Evolutionary conservation across 164 flowering plant species (phyloP).

Genomic region (Dillenia suffruticosa): DNA sequence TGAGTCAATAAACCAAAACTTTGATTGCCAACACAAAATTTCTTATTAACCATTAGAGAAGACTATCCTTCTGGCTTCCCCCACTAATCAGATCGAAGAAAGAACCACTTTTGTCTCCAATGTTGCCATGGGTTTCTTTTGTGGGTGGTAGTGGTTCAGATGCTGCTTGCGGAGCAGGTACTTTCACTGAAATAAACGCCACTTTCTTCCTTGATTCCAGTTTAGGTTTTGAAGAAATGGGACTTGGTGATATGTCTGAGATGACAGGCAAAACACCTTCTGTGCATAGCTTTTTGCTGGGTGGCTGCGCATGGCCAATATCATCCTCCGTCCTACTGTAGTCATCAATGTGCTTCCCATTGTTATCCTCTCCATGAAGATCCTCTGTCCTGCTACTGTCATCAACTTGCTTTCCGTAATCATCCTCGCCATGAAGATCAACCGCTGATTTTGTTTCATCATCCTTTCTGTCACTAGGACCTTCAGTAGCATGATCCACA

Average conservation of each 20-base stretch:
- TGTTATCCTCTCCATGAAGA: neutral
- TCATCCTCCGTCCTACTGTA: neutral
- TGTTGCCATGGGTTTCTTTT: constrained; percentile 5
- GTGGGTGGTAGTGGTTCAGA: constrained; percentile 1
- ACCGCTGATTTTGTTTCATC: constrained; percentile 4
- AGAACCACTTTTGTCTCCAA: constrained; percentile 27
- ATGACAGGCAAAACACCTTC: constrained; percentile 8
- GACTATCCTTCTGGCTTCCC: constrained; percentile 33
- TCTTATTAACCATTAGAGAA: constrained; percentile 22
- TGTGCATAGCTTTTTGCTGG: neutral
- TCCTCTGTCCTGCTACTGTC: too few relatives aligned
- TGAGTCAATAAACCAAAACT: too few relatives aligned
- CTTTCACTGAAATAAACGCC: constrained; percentile 48
- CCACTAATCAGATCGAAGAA: constrained; percentile 47
- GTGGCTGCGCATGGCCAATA: constrained; percentile 4
- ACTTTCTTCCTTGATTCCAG: constrained; percentile 27
- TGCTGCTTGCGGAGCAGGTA: constrained; percentile 19
- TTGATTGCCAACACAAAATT: too few relatives aligned
- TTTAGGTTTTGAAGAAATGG: constrained; percentile 12
- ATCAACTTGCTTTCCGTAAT: too few relatives aligned
- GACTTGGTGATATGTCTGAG: constrained; percentile 10
- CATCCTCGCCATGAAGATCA: constrained; percentile 1
- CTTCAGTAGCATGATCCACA: constrained; percentile 3
- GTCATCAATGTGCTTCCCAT: constrained; percentile 10
- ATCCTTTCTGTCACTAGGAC: neutral